These are phyloP conservation scores for Lanmaoa rubissima DNA, from an alignment of 768 basidiomycete species.

Conservation along the genomic window DNA sequence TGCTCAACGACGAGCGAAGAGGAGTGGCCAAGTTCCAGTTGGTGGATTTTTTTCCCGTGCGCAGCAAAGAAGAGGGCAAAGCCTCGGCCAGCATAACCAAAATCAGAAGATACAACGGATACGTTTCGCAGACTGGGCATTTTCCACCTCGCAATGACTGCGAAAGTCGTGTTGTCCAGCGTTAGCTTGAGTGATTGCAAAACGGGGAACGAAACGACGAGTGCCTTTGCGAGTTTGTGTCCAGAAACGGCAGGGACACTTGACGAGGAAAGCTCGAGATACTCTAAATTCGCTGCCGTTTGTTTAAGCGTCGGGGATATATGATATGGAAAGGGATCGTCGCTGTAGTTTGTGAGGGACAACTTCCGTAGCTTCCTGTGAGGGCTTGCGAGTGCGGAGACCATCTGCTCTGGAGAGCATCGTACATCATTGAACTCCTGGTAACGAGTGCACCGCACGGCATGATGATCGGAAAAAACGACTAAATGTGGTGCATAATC, in stretches of 20 bases:
- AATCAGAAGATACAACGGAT: conserved; percentile 69
- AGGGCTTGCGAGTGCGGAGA: conserved; percentile 56
- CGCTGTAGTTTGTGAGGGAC: conserved; percentile 74
- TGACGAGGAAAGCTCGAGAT: conserved; percentile 64
- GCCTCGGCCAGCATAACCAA: conserved; percentile 63
- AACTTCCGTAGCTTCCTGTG: conserved; percentile 53
- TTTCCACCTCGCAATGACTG: conserved; percentile 61
- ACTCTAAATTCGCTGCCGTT: conserved; percentile 56
- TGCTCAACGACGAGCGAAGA: conserved; percentile 66
- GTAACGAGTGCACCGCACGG: conserved; percentile 55
- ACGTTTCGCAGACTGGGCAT: conserved; percentile 64
- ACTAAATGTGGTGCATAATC: conserved; percentile 59
- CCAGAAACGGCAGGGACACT: conserved; percentile 43
- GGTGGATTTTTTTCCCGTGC: conserved; percentile 59
- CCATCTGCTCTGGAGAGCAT: conserved; percentile 54
- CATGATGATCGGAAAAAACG: conserved; percentile 63
- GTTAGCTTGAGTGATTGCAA: conserved; percentile 69
- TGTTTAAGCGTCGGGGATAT: conserved; percentile 53
- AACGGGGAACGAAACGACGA: conserved; percentile 49
- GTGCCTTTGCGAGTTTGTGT: conserved; percentile 18
- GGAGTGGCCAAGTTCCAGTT: conserved; percentile 74
- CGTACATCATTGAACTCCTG: conserved; percentile 43
- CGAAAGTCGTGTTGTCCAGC: conserved; percentile 69
- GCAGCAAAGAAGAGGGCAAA: conserved; percentile 64
- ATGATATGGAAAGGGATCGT: conserved; percentile 53